Percentiles rank a stretch among this genome's conserved stretches.
These are phyloP conservation scores for Zelopaecilomyces penicillatus DNA, from an alignment of 2,329 filamentous ascomycete genomes.

Conservation along the genomic window DNA sequence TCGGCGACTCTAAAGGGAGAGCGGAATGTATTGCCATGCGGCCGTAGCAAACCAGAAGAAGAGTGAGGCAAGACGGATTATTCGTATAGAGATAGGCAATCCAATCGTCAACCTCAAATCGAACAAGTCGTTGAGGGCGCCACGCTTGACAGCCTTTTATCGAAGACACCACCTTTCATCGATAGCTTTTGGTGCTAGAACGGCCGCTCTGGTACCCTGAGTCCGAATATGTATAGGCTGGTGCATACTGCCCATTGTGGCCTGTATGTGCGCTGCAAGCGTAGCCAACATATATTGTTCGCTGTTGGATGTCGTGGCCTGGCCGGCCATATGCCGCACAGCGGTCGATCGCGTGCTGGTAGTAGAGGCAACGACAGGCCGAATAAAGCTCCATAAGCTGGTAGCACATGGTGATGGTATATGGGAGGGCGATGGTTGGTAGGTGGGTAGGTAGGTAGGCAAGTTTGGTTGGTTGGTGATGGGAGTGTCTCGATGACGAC, in stretches of 20 bases:
- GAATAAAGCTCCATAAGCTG: conserved; percentile 80
- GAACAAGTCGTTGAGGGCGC: conserved; percentile 31
- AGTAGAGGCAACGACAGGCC: conserved; percentile 80
- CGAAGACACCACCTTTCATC: conserved; percentile 49
- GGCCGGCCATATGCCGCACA: conserved; percentile 67
- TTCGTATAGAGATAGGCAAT: conserved; percentile 39
- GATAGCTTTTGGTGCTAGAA: conserved; percentile 36
- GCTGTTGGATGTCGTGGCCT: conserved; percentile 63
- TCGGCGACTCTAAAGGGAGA: not conserved
- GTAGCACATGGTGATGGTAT: conserved; percentile 62
- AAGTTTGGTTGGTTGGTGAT: conserved; percentile 2
- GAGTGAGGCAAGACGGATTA: conserved; percentile 40
- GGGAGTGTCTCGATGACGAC: not conserved
- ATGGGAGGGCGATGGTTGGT: conserved; percentile 2
- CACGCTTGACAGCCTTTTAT: conserved; percentile 35
- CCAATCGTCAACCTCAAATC: conserved; percentile 39
- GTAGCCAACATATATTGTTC: conserved; percentile 76
- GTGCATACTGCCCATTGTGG: conserved; percentile 30
- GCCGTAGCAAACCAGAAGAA: conserved; percentile 39
- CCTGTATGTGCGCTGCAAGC: conserved; percentile 45
- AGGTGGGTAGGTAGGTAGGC: not conserved
- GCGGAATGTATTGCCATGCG: conserved; percentile 10
- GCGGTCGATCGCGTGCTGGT: conserved; percentile 76
- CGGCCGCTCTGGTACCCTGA: conserved; percentile 45
- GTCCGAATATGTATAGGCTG: conserved; percentile 40